These are phyloP conservation scores for Galium porrigens DNA, from an alignment of 305 asterid species.

Conservation along the genomic window DNA sequence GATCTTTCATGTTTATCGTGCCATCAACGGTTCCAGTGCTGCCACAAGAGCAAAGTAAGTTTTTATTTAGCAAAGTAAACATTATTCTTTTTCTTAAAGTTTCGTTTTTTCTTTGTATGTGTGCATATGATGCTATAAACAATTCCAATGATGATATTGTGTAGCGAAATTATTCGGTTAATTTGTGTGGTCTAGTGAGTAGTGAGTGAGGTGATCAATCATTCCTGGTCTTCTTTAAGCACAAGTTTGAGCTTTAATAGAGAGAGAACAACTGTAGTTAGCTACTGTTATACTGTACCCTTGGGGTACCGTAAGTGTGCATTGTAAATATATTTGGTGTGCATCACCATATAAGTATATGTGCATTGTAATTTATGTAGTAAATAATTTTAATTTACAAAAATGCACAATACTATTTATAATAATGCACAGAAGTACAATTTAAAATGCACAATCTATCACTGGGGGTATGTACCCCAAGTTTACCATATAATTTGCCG, in stretches of 20 bases:
- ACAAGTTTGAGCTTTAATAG: not conserved
- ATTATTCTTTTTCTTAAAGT: not conserved
- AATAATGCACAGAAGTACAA: too few species aligned
- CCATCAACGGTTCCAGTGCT: constrained; percentile 11
- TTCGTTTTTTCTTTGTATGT: not conserved
- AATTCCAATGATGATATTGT: not conserved
- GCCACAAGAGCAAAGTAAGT: constrained; percentile 14
- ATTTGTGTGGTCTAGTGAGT: not conserved
- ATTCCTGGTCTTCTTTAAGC: not conserved
- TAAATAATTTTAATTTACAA: too few species aligned
- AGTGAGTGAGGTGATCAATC: not conserved
- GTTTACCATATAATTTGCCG: not conserved
- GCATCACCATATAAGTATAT: too few species aligned
- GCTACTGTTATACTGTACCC: too few species aligned
- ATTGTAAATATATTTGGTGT: too few species aligned
- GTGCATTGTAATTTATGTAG: too few species aligned
- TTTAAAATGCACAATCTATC: too few species aligned
- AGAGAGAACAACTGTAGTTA: not conserved
- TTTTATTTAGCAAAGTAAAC: not conserved
- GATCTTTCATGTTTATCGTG: constrained; percentile 4
- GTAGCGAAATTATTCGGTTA: not conserved
- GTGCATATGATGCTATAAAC: not conserved
- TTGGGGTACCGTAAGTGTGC: too few species aligned
- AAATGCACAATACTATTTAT: too few species aligned
- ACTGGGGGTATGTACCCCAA: too few species aligned